phyloP scores from a whole-genome alignment of 768 basidiomycete genomes.

The Mycena vitilis region DNA sequence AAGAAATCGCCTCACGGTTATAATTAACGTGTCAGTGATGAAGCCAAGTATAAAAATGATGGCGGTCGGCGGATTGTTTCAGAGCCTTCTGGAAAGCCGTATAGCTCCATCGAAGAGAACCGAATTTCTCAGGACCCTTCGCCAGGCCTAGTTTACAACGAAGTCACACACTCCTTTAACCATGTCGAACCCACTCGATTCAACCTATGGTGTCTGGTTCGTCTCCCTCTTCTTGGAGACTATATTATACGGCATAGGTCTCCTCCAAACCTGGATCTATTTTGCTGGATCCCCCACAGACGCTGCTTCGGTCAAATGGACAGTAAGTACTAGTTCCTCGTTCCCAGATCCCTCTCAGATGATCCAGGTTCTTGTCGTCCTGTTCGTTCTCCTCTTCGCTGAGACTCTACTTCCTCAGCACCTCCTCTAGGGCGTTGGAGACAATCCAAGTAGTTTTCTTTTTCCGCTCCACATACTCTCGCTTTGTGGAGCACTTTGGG shows the following conservation, averaged over 20 bases:
- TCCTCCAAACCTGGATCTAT: constrained; percentile 25
- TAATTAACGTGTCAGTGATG: too few species aligned
- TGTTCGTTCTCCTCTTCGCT: not conserved
- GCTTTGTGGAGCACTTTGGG: constrained; percentile 24
- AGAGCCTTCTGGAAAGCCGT: too few species aligned
- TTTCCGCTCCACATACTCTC: constrained; percentile 20
- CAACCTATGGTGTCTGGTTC: constrained; percentile 32
- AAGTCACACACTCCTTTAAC: constrained; percentile 9
- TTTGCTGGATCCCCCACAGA: constrained; percentile 17
- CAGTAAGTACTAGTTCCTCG: constrained; percentile 3
- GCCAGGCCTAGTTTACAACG: too few species aligned
- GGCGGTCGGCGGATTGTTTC: too few species aligned
- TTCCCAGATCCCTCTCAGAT: not conserved
- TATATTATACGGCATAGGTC: constrained; percentile 22
- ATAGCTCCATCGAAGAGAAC: too few species aligned
- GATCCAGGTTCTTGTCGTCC: constrained; percentile 17
- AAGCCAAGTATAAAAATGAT: too few species aligned
- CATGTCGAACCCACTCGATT: constrained; percentile 15
- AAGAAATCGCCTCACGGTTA: too few species aligned
- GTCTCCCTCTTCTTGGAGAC: constrained; percentile 21
- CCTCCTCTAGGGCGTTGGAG: constrained; percentile 15
- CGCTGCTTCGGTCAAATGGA: not conserved
- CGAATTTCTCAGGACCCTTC: too few species aligned
- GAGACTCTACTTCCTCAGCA: not conserved
- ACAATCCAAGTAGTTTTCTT: constrained; percentile 29